Base-by-base conservation (phyloP, 208 protist species). In the Leishmania major region DNA sequence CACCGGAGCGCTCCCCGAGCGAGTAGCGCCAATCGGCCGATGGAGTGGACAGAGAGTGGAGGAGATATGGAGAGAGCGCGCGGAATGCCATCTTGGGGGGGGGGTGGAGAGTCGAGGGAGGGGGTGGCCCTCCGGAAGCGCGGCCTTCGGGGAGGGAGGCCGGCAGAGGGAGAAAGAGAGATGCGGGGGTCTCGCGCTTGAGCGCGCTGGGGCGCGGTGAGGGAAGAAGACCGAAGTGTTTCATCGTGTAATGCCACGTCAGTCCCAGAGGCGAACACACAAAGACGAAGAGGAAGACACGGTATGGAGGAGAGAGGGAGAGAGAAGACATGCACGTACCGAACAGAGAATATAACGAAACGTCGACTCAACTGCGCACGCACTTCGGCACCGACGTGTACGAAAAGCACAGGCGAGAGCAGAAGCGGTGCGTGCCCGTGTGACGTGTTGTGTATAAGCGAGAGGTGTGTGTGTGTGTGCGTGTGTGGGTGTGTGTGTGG, bases 31-130 rank as follows among this genome's bases (percentile, higher is more conserved):
- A n/a, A 43, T 53, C 3, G 31, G 13, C 25, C 4, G 28, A 53
- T 53, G 69, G 8, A 4, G 40, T 53, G 22, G 43, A 4, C 45
- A 74, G 40, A 31, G 45, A 11, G 43, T 37, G 53, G 22, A 37
- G 75, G 37, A 47, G 57, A 59, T 47, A 45, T 81, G 19, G 57
- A 55, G 57, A 70, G 53, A 62, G 53, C 47, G 53, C 47, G 72
- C 25, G 53, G 35, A 47, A 31, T 76, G 10, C 28, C 47, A 35
- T 60, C 28, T 55, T 31, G 31, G 73, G 37, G 37, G 19, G 45
- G n/a, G 47, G 17, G 35, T 35, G 31, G 76, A 19, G 60, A 17
- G 17, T 45, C 4, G 76, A 28, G 11, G 51, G 37, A 62, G 25
- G 60, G 66, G 31, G 51, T 37, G 51, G 19, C 6, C 47, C 72